Evolutionary conservation across 371 early-diverging fungal genomes (phyloP).

Genomic region (Enteropsectra breve): DNA sequence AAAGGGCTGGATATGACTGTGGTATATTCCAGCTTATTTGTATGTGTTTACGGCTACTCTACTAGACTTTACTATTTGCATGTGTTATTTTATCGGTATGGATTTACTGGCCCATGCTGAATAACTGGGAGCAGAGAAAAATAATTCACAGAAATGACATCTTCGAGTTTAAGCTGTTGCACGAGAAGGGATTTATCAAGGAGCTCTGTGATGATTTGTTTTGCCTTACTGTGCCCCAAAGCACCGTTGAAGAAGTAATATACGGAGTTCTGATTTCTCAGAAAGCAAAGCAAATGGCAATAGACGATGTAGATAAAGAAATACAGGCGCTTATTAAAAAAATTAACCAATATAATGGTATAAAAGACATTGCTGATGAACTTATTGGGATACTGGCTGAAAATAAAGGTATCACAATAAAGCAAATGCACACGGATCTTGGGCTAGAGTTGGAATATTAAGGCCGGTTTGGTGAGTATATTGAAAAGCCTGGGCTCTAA

Average conservation of each 20-base stretch:
- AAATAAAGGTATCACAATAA: conserved; percentile 33
- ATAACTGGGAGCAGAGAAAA: conserved; percentile 1
- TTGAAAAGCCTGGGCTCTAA: too few relatives aligned
- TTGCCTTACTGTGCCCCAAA: conserved; percentile 16
- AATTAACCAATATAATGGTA: conserved; percentile 55
- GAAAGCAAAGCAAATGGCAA: conserved; percentile 13
- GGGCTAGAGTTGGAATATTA: conserved; percentile 12
- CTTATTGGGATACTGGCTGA: conserved; percentile 55
- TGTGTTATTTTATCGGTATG: too few relatives aligned
- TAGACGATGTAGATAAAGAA: conserved; percentile 41
- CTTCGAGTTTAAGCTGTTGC: conserved; percentile 19
- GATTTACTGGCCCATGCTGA: too few relatives aligned
- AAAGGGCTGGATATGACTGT: too few relatives aligned
- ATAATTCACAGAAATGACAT: conserved; percentile 26
- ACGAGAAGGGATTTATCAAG: conserved; percentile 17
- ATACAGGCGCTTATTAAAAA: conserved; percentile 42
- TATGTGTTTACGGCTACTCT: too few relatives aligned
- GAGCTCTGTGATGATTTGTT: conserved; percentile 31
- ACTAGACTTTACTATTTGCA: too few relatives aligned
- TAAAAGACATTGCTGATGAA: conserved; percentile 55
- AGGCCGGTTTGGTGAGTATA: too few relatives aligned
- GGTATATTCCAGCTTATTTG: too few relatives aligned
- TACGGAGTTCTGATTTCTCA: conserved; percentile 26
- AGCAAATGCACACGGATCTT: conserved; percentile 47
- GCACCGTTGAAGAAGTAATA: conserved; percentile 25